Base-by-base conservation (phyloP, 352 stramenopile species). In the Pythium insidiosum region DNA sequence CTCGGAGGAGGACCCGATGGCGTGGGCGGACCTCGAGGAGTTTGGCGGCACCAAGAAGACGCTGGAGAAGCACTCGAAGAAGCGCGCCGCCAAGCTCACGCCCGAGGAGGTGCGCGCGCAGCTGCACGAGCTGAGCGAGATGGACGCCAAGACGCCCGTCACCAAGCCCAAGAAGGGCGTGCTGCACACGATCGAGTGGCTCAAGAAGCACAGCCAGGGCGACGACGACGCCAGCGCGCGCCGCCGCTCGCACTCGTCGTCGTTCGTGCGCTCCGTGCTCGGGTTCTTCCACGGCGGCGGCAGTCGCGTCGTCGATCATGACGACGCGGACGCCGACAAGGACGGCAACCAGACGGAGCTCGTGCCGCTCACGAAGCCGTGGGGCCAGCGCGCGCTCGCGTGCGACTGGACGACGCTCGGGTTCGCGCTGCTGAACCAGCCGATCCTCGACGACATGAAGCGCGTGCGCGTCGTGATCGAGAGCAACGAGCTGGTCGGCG, bases 181-280 rank as follows among this genome's bases (percentile, higher is more conserved):
- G 46, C 46, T 73, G 19, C 63, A 85, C 34, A 88, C 75, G 43
- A 77, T 88, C 39, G 59, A 58, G 36, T 88, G 75, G 76, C 66
- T 88, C 11, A 76, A 85, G 50, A 65, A 72, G 41, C 68, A 84
- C 45, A 63, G 72, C 42, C 52, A 75, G 9, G 45, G 53, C 58
- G 16, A 45, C 63, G 23, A 26, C 61, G 10, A 44, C 60, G 2
- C 37, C 46, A 7, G 60, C 50, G 22, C 65, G 26, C 65, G 70
- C 30, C 66, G 61, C n/a, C 43, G 58, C 11, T 63, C 70, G 29
- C 73, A 62, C 13, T 77, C 63, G 51, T 69, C 66, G 35, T 68
- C 64, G 13, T 86, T 88, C 50, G 72, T 88, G 50, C 54, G 57
- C 21, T 83, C 70, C 0, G 61, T 86, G 42, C 49, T 85, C 21